phyloP scores from a whole-genome alignment of 2,329 filamentous ascomycete species.

The Didymosphaeria variabile region DNA sequence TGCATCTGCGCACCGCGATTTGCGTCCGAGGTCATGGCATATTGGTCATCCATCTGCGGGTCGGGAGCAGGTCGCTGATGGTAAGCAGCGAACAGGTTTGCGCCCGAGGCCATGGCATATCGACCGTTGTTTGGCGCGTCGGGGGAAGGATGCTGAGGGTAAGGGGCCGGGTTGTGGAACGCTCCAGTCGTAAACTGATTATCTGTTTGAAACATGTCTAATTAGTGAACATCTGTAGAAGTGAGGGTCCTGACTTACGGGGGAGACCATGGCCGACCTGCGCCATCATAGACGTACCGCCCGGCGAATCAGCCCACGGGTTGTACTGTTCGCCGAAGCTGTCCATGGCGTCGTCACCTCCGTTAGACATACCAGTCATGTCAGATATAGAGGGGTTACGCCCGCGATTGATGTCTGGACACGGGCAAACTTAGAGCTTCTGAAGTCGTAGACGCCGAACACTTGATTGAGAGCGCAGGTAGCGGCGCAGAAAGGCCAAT shows the following conservation, averaged over 20 bases:
- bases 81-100: not conserved
- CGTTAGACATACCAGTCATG: not conserved
- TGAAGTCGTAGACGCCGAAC: too few relatives aligned
- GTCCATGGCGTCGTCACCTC: not conserved
- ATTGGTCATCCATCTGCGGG: not conserved
- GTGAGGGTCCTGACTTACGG: not conserved
- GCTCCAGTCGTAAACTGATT: not conserved
- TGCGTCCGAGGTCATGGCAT: not conserved
- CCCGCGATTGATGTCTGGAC: not conserved
- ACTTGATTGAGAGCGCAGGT: not conserved
- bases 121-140: not conserved
- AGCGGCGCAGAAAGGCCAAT: not conserved
- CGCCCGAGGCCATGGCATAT: not conserved
- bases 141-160: not conserved
- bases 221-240: not conserved
- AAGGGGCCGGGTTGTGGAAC: not conserved
- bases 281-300: not conserved
- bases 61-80: not conserved
- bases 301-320: not conserved
- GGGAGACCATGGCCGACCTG: not conserved
- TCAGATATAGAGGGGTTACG: not conserved
- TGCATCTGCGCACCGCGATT: not conserved
- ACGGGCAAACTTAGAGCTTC: not conserved
- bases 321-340: not conserved
- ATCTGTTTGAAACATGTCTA: not conserved